Percentiles rank a stretch among this genome's conserved stretches.
Conservation (phyloP, 148 eudicot species). For the Diospyros lotus region DNA sequence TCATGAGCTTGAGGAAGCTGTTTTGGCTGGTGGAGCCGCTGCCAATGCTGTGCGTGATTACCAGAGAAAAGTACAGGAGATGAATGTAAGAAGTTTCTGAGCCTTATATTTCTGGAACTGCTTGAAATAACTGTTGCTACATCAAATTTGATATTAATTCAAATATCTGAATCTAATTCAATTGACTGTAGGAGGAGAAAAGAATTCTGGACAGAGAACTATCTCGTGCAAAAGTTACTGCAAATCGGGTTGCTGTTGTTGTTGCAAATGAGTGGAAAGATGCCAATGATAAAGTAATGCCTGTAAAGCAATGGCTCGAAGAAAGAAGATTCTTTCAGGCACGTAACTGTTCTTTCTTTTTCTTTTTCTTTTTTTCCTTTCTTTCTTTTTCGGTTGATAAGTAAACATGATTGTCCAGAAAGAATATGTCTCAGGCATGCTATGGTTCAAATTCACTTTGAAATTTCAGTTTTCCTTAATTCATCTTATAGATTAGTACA, state of each 20-base stretch:
- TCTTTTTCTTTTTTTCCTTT: too few species aligned
- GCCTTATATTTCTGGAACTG: background rate
- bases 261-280: conserved; percentile 99
- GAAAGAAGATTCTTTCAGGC: conserved; percentile 92
- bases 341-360: background rate
- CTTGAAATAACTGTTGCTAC: background rate
- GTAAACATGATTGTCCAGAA: too few species aligned
- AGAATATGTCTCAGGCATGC: conserved; percentile 52
- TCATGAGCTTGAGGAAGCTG: conserved; percentile 93
- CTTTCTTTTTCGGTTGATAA: too few species aligned
- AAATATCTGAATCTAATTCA: conserved; percentile 7
- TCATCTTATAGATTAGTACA: background rate
- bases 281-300: conserved; percentile 96
- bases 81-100: conserved; percentile 52
- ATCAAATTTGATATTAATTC: background rate
- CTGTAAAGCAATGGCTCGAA: conserved; percentile 98
- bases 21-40: conserved; percentile 98
- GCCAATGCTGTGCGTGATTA: conserved; percentile 98
- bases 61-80: conserved; percentile 88
- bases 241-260: conserved; percentile 91
- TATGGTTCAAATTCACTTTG: conserved; percentile 3
- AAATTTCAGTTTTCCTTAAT: background rate
- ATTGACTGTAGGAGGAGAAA: conserved; percentile 68
- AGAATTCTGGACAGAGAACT: conserved; percentile 82
- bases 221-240: conserved; percentile 88